phyloP scores from a whole-genome alignment of 805 yeast species.

The Candida coleopterorum region DNA sequence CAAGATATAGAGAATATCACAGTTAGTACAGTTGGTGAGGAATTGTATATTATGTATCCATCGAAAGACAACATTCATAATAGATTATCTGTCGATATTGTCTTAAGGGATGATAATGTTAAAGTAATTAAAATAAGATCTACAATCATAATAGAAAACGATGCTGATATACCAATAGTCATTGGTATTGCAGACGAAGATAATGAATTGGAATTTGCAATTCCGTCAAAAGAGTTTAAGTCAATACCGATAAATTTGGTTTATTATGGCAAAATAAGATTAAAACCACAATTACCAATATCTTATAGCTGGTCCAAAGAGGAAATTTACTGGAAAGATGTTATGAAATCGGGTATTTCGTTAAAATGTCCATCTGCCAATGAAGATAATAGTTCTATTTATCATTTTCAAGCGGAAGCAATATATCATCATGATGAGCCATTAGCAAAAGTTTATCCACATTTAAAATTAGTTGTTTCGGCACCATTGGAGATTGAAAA shows the following conservation, averaged over 20 bases:
- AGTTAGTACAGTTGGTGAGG: conserved; percentile 80
- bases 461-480: conserved; percentile 67
- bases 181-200: conserved; percentile 36
- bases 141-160: conserved; percentile 64
- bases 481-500: conserved; percentile 88
- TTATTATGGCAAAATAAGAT: conserved; percentile 49
- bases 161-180: conserved; percentile 51
- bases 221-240: conserved; percentile 53
- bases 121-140: conserved; percentile 78
- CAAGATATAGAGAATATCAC: conserved; percentile 52
- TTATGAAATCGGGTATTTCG: conserved; percentile 42
- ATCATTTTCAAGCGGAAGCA: conserved; percentile 72
- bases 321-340: conserved; percentile 59
- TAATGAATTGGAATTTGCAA: conserved; percentile 18
- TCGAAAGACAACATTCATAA: conserved; percentile 59
- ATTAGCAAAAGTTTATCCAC: conserved; percentile 73
- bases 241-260: conserved; percentile 74
- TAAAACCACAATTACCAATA: conserved; percentile 58
- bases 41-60: conserved; percentile 63
- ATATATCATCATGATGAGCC: conserved; percentile 63
- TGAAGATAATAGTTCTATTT: conserved; percentile 39
- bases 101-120: conserved; percentile 68
- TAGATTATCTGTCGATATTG: conserved; percentile 68
- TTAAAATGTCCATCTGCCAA: conserved; percentile 53
- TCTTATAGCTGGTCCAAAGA: conserved; percentile 67